Evolutionary conservation across 2,329 filamentous ascomycete genomes (phyloP), one percentile per base, ranked within the genome.

Genomic region (Sporothrix protearum): DNA sequence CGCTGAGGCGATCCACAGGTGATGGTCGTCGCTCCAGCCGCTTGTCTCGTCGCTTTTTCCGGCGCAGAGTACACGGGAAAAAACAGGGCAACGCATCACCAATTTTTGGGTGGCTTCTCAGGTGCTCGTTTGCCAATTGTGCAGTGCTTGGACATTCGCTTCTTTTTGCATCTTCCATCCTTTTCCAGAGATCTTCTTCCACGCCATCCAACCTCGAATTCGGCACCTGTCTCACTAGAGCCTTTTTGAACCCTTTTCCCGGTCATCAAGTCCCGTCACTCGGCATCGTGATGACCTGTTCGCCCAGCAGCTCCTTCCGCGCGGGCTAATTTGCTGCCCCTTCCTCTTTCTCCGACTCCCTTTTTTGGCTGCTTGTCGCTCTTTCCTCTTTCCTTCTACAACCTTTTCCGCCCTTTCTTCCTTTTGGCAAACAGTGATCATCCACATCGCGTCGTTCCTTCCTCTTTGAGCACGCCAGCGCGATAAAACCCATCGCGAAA

Each of bases 81-180:
- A 71, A 71, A 30, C 55, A 64, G 69, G 57, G 68, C 69, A 63
- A 57, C 28, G 25, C 61, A 71, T 71, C 69, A 59, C 69, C 69
- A 68, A 8, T 19, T 25, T 36, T 36, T 36, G 3, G 33, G 33
- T 4, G 33, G n/a, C n/a, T 36, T 42, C 19, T 64, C 36, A 36
- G 36, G 51, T 57, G 12, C n/a, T 22, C 14, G 59, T 64, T 64
- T 64, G 59, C 59, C 33, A 36, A 53, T 53, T 64, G 42, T 45
- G 28, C 57, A 42, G 36, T 45, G 30, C 47, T 49, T 66, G 45
- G 47, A 14, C 47, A 36, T 10, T 47, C 36, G 19, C 36, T 30
- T 49, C 2, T 63, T 14, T 12, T 45, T 9, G 12, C n/a, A 22
- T 16, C 45, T 22, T 25, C 3, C 30, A 49, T 16, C 12, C 47